Evolutionary conservation across 2,329 filamentous ascomycete species (phyloP).

Genomic region (Colletotrichum simmondsii): DNA sequence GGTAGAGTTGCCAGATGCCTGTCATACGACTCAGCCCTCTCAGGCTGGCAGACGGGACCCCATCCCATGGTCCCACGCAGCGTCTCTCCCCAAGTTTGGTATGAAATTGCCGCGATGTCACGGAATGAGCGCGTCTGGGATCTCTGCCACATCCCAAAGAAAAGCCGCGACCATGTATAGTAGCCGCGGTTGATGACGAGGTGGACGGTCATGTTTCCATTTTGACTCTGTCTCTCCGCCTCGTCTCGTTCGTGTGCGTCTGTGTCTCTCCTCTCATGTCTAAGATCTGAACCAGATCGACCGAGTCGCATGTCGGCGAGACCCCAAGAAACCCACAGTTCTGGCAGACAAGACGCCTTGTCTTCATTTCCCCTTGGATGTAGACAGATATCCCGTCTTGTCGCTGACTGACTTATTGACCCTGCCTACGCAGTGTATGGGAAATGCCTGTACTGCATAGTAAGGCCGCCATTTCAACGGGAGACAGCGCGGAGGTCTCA

Average conservation of each 20-base stretch:
- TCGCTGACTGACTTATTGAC: slow-evolving; percentile 14
- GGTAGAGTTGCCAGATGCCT: slow-evolving; percentile 26
- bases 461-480: slow-evolving; percentile 3
- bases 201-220: slow-evolving; percentile 24
- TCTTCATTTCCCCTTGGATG: slow-evolving; percentile 14
- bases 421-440: slow-evolving; percentile 6
- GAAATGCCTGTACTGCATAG: slow-evolving; percentile 7
- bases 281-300: slow-evolving; percentile 31
- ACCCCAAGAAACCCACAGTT: slow-evolving; percentile 19
- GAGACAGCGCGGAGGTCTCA: slow-evolving; percentile 11
- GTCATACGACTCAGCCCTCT: slow-evolving; percentile 36
- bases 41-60: slow-evolving; percentile 28
- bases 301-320: slow-evolving; percentile 31
- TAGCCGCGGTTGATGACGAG: slow-evolving; percentile 23
- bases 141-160: slow-evolving; percentile 13
- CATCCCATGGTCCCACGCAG: slow-evolving; percentile 27
- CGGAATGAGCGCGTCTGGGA: slow-evolving; percentile 34
- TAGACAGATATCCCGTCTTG: not conserved
- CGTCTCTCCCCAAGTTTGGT: slow-evolving; percentile 25
- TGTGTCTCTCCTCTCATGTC: slow-evolving; percentile 31
- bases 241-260: not conserved
- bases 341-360: slow-evolving; percentile 3
- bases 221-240: slow-evolving; percentile 17
- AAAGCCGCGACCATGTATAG: slow-evolving; percentile 30
- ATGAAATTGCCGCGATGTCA: slow-evolving; percentile 31